These are phyloP conservation scores for Apiospora kogelbergensis DNA, from an alignment of 2,329 filamentous ascomycete genomes.

Conservation along the genomic window DNA sequence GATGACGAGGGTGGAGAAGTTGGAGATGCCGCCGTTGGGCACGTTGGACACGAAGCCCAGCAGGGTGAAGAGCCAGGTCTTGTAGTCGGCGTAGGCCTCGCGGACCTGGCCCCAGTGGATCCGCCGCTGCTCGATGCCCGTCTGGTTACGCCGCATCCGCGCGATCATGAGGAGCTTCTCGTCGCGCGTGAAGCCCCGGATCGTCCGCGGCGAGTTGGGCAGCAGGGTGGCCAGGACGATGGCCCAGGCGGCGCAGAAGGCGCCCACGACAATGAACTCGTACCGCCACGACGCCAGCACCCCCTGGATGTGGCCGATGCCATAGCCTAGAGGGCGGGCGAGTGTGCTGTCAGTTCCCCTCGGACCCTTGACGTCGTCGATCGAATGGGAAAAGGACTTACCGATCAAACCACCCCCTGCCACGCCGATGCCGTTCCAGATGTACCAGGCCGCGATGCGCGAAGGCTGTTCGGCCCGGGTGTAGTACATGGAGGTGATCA, in stretches of 20 bases:
- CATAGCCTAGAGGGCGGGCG: constrained; percentile 35
- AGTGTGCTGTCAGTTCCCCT: constrained; percentile 45
- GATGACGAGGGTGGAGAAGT: constrained; percentile 56
- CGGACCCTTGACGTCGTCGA: background rate
- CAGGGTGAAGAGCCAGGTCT: constrained; percentile 44
- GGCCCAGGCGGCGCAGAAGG: constrained; percentile 42
- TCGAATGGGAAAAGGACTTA: background rate
- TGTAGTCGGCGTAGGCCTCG: constrained; percentile 44
- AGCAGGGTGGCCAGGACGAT: constrained; percentile 38
- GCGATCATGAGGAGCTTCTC: constrained; percentile 44
- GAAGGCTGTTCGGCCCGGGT: constrained; percentile 45
- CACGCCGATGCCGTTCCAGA: background rate
- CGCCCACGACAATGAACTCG: constrained; percentile 45
- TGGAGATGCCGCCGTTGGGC: constrained; percentile 53
- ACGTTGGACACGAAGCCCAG: constrained; percentile 51
- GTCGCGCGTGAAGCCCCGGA: constrained; percentile 39
- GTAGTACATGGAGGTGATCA: constrained; percentile 52
- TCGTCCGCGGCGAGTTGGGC: constrained; percentile 40
- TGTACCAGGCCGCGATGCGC: constrained; percentile 31
- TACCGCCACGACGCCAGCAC: constrained; percentile 42
- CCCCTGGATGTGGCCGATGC: constrained; percentile 40
- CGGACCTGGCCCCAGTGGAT: constrained; percentile 49
- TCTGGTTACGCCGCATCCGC: constrained; percentile 35
- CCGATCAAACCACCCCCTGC: background rate
- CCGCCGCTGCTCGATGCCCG: constrained; percentile 45